Evolutionary conservation across 2,329 filamentous ascomycete species (phyloP), one percentile per base, ranked within the genome.

Genomic region (Raffaelea arxii): DNA sequence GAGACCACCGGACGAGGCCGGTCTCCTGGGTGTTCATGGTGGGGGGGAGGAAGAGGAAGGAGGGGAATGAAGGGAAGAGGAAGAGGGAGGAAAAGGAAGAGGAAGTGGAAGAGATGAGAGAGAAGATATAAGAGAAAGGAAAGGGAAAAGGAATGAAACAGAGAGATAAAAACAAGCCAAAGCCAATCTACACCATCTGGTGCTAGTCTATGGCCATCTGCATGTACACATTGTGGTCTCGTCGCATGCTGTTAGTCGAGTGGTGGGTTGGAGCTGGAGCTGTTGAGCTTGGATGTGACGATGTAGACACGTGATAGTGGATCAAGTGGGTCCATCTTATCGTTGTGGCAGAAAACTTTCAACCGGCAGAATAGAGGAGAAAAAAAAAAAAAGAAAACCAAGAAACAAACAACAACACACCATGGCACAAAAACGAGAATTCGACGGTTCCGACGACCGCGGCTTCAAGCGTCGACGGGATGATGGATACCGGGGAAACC

Each of bases 1-100:
- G 75, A 21, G 78, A 82, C 80, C 80, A 84, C 57, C 79, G 78
- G 57, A 83, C 74, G 48, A 84, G 70, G 23, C 80, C 80, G 11
- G 75, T 74, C 54, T 80, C 77, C 2, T 75, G 74, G 41, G 77
- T 72, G 54, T 80, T 76, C 74, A 79, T 75, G 6, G 22, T 35
- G 25, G 11, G 14, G 16, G 6, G 4, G 6, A 38, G 35, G 25
- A 25, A 44, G 25, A 35, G 41, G 18, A 21, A 19, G 25, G 22
- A n/a, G 21, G 18, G 12, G 6, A 30, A 22, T 19, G 55, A 36
- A 36, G 6, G 19, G 19, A 19, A 44, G 25, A 39, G 30, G 12
- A 16, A 22, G 27, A 36, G 14, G 19, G 27, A 27, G 7, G n/a
- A 22, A 10, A 53, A 14, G 55, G 49, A 54, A 58, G 58, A 38